These are phyloP conservation scores for Phaseolus lunatus DNA, from an alignment of 306 rosid genomes.

Conservation along the genomic window DNA sequence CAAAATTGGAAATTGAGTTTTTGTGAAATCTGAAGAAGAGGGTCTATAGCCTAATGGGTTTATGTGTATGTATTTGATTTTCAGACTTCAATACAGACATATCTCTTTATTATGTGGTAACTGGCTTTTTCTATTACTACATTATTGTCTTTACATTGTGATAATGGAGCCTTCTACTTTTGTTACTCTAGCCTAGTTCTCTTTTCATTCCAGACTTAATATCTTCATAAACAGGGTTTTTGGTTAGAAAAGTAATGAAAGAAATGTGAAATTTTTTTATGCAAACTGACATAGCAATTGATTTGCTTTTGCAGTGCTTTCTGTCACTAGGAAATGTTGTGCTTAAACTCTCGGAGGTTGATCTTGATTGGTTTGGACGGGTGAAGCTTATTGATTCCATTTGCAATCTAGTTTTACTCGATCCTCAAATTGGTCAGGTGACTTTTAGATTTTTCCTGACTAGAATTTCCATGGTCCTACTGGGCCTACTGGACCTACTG, in stretches of 20 bases:
- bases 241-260: neutral
- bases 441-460: constrained; percentile 33
- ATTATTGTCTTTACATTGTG: neutral
- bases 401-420: constrained; percentile 70
- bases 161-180: constrained; percentile 9
- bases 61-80: neutral
- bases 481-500: neutral
- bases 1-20: neutral
- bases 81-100: neutral
- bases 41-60: neutral
- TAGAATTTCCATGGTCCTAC: constrained; percentile 6
- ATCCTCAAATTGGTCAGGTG: constrained; percentile 93
- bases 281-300: constrained; percentile 10
- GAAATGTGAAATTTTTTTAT: neutral
- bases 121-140: neutral
- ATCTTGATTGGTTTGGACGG: constrained; percentile 92
- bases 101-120: neutral
- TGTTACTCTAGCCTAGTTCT: neutral
- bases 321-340: constrained; percentile 64
- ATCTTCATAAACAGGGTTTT: constrained; percentile 19
- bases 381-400: constrained; percentile 81
- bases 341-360: constrained; percentile 67
- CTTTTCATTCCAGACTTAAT: constrained; percentile 3
- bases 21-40: neutral
- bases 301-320: constrained; percentile 62